Base-by-base conservation (phyloP, 2,329 filamentous ascomycete species). In the Clonostachys chloroleuca region DNA sequence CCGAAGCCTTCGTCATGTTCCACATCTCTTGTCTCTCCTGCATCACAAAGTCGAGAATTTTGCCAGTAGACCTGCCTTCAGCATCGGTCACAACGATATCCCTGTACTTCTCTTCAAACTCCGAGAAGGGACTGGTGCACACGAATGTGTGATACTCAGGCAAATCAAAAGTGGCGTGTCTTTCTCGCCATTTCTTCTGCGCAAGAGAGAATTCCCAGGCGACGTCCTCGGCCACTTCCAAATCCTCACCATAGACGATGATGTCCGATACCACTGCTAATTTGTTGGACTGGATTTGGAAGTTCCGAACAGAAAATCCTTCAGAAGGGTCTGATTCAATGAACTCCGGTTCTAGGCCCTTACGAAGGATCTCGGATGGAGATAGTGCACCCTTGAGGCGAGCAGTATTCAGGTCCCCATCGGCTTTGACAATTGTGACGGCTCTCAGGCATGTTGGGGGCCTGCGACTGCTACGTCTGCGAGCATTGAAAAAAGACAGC, bases 221-320 rank as follows among this genome's bases (percentile, higher is more conserved):
- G 18, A 95, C 70, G 48, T 84, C 83, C 46, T 80, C 76, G 42
- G 80, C 78, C 24, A 78, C 68, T 3, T 75, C 75, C 36, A 74
- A 69, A 53, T 89, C 80, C 47, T 92, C 87, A 12, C 90, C 90
- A 61, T 99, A 99, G 1, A 99, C 81, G 39, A 99, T 79, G 53
- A 99, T 89, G 63, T 99, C 94, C 1, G 92, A 96, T 9, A 94
- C 80, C 54, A 87, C 82, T 47, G 92, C 92, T 54, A 89, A 73
- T 65, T 99, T 99, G 49, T 87, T 87, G 0, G 89, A 80, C 65
- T 99, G 94, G 37, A 97, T 97, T 58, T 97, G 92, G 61, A 99
- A 99, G 64, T 97, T 97, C 42, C 94, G 83, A 40, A 97, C 92
- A 5, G 90, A 96, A 62, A 97, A 97, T 9, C 94, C 94, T 54